Percentiles rank a stretch among this genome's conserved stretches.
Evolutionary conservation across 164 flowering plant species (phyloP).

Genomic region (Chimonanthus praecox): DNA sequence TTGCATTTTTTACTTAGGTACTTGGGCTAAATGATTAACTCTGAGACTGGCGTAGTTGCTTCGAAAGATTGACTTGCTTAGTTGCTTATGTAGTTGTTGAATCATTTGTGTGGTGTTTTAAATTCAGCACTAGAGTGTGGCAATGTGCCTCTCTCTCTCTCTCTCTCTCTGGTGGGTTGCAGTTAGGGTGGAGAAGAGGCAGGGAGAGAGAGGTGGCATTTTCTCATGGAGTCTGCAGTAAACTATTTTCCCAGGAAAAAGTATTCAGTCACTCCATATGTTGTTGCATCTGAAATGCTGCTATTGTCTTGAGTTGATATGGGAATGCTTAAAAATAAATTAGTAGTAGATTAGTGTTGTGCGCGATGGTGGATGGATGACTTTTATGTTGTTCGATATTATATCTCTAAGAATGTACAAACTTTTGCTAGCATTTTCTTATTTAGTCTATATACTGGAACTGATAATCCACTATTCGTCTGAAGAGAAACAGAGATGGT

Average conservation of each 20-base stretch:
- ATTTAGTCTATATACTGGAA: too few species aligned
- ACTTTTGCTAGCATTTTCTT: too few species aligned
- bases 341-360: too few species aligned
- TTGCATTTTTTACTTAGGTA: neutral
- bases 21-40: neutral
- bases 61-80: neutral
- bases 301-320: too few species aligned
- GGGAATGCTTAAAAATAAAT: too few species aligned
- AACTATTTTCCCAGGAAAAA: neutral
- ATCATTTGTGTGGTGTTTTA: too few species aligned
- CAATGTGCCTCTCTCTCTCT: neutral
- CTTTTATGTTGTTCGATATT: too few species aligned
- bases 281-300: neutral
- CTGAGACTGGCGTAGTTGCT: neutral
- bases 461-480: too few species aligned
- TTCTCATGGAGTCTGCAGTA: neutral
- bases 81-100: too few species aligned
- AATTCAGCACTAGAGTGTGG: neutral
- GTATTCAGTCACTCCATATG: neutral
- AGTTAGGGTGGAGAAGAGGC: neutral
- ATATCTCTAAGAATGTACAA: too few species aligned
- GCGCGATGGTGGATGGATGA: too few species aligned
- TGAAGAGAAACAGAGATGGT: too few species aligned
- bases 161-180: neutral
- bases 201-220: neutral